These are phyloP conservation scores for Pseudogymnoascus sp. DNA, from an alignment of 2,329 filamentous ascomycete species.

Conservation along the genomic window DNA sequence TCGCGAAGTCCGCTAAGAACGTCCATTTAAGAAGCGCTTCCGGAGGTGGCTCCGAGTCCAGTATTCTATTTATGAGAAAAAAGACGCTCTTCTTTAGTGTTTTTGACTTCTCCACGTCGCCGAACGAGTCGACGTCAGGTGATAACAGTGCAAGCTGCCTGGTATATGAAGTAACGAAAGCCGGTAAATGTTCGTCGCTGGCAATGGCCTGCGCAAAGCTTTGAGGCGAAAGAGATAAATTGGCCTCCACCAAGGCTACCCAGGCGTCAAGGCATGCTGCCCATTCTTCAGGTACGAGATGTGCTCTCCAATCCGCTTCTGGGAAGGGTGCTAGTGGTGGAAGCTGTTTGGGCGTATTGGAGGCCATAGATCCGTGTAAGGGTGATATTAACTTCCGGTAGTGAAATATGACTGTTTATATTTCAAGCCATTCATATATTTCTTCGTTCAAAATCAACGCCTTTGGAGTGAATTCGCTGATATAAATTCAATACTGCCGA, in stretches of 20 bases:
- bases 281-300: slow-evolving; percentile 66
- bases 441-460: neutral
- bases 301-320: slow-evolving; percentile 54
- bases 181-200: slow-evolving; percentile 49
- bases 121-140: slow-evolving; percentile 14
- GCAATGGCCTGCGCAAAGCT: slow-evolving; percentile 44
- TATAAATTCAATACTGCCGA: neutral
- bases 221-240: slow-evolving; percentile 50
- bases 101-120: slow-evolving; percentile 29
- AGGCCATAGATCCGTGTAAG: slow-evolving; percentile 28
- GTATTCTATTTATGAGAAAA: slow-evolving; percentile 51
- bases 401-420: neutral
- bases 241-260: slow-evolving; percentile 57
- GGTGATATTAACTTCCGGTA: neutral
- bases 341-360: slow-evolving; percentile 33
- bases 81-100: slow-evolving; percentile 57
- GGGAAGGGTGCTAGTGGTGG: slow-evolving; percentile 76
- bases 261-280: slow-evolving; percentile 68
- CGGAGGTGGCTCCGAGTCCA: slow-evolving; percentile 38
- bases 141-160: slow-evolving; percentile 39
- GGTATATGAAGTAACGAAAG: slow-evolving; percentile 62
- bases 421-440: neutral
- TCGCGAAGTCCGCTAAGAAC: slow-evolving; percentile 57
- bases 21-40: slow-evolving; percentile 50
- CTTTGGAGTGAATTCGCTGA: neutral